Conservation (phyloP, 129 eudicot genomes). For the Erigeron canadensis region DNA sequence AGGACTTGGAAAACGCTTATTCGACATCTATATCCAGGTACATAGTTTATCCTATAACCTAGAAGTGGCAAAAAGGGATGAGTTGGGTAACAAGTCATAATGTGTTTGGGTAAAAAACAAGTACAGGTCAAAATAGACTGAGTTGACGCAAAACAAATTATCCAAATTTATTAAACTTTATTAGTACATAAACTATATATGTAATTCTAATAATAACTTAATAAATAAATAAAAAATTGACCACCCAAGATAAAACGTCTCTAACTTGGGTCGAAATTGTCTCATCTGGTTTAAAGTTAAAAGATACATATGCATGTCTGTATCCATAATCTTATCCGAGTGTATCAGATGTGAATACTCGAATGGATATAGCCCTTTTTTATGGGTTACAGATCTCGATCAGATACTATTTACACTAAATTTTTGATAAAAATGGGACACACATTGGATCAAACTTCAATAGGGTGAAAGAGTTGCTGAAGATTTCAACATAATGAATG, state of each 20-base stretch:
- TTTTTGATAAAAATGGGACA: slow-evolving; percentile 2
- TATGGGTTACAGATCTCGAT: too few relatives aligned
- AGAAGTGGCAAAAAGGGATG: too few relatives aligned
- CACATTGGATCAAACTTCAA: slow-evolving; percentile 1
- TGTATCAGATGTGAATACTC: not conserved
- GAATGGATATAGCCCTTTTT: too few relatives aligned
- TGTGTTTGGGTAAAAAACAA: too few relatives aligned
- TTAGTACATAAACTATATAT: not conserved
- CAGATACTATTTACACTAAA: not conserved
- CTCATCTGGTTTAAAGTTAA: too few relatives aligned
- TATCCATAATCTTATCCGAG: not conserved
- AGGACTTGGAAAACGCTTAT: slow-evolving; percentile 72
- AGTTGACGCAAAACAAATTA: not conserved
- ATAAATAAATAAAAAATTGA: too few relatives aligned
- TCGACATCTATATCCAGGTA: slow-evolving; percentile 76
- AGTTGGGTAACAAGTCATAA: too few relatives aligned
- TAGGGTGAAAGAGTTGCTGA: slow-evolving; percentile 63
- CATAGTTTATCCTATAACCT: not conserved
- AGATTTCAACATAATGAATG: slow-evolving; percentile 58
- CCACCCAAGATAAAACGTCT: too few relatives aligned
- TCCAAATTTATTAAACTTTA: not conserved
- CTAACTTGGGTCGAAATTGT: not conserved
- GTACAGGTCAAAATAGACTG: not conserved
- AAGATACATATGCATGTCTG: not conserved
- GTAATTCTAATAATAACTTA: not conserved